These are phyloP conservation scores for Puccinellia tenuiflora DNA, from an alignment of 176 grass and related monocot species.

Conservation along the genomic window DNA sequence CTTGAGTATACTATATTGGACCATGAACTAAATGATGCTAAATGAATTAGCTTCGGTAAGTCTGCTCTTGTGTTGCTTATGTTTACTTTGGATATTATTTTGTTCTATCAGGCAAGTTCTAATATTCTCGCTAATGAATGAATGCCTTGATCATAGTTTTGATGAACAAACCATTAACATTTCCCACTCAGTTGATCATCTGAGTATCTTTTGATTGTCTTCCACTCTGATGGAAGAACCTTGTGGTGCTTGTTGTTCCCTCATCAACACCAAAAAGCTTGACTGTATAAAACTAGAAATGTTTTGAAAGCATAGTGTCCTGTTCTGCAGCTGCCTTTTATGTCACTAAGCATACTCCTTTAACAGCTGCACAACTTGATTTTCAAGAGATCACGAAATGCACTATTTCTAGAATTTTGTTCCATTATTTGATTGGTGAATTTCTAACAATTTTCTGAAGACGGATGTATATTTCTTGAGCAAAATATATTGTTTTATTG, in stretches of 20 bases:
- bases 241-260: not conserved
- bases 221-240: not conserved
- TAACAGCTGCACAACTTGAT: not conserved
- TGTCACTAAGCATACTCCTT: not conserved
- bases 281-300: not conserved
- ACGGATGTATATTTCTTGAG: not conserved
- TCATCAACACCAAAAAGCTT: not conserved
- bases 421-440: not conserved
- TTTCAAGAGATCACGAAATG: not conserved
- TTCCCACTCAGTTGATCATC: not conserved
- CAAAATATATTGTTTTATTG: not conserved
- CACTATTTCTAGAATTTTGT: not conserved
- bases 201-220: not conserved
- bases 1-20: constrained; percentile 95
- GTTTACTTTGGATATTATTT: not conserved
- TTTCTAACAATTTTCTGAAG: too few relatives aligned
- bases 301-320: not conserved
- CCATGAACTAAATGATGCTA: constrained; percentile 84
- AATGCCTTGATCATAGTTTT: not conserved
- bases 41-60: constrained; percentile 71
- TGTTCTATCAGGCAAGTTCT: not conserved
- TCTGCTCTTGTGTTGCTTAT: not conserved
- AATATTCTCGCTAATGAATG: not conserved
- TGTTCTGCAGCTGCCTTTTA: not conserved
- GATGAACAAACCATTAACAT: constrained; percentile 11